Conservation (phyloP, 306 rosid genomes). For the Cicer chorassanicum region DNA sequence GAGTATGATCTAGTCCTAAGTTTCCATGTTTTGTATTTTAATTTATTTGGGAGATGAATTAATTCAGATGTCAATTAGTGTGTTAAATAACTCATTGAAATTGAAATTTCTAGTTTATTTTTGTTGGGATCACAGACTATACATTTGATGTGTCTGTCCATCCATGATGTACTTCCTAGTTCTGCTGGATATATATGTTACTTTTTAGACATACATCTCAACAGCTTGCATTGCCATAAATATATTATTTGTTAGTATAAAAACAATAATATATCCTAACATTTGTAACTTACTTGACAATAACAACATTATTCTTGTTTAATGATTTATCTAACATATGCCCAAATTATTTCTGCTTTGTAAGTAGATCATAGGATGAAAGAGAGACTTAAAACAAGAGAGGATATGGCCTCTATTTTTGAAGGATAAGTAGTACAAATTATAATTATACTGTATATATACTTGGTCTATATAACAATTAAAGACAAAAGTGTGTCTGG, state of each 20-base stretch:
- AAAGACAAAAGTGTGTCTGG: no score
- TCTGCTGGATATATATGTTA: neutral
- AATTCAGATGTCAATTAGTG: slow-evolving; percentile 25
- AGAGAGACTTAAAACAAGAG: neutral
- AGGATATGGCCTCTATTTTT: neutral
- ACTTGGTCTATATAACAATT: no score
- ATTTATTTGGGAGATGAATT: slow-evolving; percentile 41
- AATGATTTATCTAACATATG: no score
- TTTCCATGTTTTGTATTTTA: slow-evolving; percentile 41
- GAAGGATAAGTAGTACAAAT: neutral
- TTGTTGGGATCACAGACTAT: slow-evolving; percentile 8
- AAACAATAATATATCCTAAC: no score
- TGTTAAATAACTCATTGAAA: slow-evolving; percentile 23
- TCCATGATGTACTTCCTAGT: neutral
- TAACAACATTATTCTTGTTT: no score
- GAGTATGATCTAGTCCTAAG: slow-evolving; percentile 12
- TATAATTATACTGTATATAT: no score
- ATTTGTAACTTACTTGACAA: no score
- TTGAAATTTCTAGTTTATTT: slow-evolving; percentile 30
- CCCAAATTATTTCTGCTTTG: no score
- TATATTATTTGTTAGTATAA: no score
- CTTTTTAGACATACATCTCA: slow-evolving; percentile 7
- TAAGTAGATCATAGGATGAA: no score
- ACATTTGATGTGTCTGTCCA: slow-evolving; percentile 20
- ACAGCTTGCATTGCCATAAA: neutral